Conservation (phyloP, 371 early-diverging fungal species). For the Mortierella sp. region DNA sequence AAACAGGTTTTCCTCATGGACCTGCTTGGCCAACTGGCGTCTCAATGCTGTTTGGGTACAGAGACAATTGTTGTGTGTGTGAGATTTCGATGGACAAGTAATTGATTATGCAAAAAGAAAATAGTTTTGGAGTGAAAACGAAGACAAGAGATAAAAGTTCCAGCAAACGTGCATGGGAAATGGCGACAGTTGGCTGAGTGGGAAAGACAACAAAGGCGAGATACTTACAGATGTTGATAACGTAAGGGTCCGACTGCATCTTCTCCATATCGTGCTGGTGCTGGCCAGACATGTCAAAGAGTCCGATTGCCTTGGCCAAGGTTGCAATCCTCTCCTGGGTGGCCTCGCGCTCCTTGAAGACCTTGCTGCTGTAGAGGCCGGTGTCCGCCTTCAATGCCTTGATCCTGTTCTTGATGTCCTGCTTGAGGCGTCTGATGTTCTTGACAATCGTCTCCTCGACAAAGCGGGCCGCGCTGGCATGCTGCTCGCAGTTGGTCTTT, state of each 20-base stretch:
- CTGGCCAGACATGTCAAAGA: conserved; percentile 48
- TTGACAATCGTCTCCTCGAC: conserved; percentile 55
- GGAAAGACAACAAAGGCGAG: neutral
- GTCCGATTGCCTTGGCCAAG: conserved; percentile 50
- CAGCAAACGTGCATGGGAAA: neutral
- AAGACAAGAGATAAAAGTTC: neutral
- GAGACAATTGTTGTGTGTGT: neutral
- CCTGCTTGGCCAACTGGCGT: conserved; percentile 50
- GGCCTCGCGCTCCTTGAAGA: conserved; percentile 53
- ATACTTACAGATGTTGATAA: conserved; percentile 47
- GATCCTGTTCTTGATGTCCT: conserved; percentile 53
- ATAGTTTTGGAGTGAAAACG: conserved; percentile 3
- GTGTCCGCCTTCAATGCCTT: conserved; percentile 54
- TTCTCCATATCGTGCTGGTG: conserved; percentile 55
- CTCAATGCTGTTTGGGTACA: conserved; percentile 26
- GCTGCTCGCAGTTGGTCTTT: conserved; percentile 45
- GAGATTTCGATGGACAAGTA: neutral
- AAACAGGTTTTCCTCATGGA: conserved; percentile 52
- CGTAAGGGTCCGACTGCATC: conserved; percentile 43
- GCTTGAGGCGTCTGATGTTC: conserved; percentile 48
- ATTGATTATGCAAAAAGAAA: neutral
- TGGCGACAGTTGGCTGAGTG: neutral
- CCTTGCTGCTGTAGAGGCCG: conserved; percentile 42
- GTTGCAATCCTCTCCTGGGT: conserved; percentile 45
- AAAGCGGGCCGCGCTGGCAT: conserved; percentile 49